A percentile compares a stretch with the other conserved stretches of the same genome.
Conservation (phyloP, 2,329 filamentous ascomycete species). For the Monilinia laxa region DNA sequence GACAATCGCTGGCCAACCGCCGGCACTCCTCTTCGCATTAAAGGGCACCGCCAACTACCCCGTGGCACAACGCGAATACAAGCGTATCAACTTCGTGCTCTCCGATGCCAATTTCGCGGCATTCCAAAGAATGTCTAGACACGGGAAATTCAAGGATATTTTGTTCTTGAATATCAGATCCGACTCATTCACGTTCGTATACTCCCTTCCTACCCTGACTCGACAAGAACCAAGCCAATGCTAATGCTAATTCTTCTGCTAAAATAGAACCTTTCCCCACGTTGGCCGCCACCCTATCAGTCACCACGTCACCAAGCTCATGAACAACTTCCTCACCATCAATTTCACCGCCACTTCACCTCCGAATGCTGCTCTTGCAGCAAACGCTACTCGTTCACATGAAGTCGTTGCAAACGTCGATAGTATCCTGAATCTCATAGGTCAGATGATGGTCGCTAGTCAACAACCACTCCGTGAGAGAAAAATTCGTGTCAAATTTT, state of each 20-base stretch:
- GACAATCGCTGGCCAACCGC: background rate
- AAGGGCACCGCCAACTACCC: background rate
- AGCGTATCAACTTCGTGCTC: background rate
- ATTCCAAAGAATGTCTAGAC: background rate
- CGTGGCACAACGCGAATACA: background rate
- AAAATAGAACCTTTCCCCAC: background rate
- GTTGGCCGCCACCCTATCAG: background rate
- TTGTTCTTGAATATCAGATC: background rate
- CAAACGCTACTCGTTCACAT: too few species aligned
- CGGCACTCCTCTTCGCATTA: background rate
- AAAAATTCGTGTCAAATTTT: background rate
- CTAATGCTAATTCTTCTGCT: background rate
- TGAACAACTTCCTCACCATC: background rate
- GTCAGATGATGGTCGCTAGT: background rate
- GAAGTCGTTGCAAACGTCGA: background rate
- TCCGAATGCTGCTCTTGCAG: too few species aligned
- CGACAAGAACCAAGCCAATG: background rate
- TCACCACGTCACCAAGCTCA: background rate
- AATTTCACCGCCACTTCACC: background rate
- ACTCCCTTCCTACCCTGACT: background rate
- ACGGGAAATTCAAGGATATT: background rate
- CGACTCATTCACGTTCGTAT: background rate
- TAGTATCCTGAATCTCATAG: background rate
- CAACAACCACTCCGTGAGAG: background rate
- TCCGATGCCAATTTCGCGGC: background rate